phyloP scores from a whole-genome alignment of 2,329 filamentous ascomycete species.

The Fusarium papillatum region DNA sequence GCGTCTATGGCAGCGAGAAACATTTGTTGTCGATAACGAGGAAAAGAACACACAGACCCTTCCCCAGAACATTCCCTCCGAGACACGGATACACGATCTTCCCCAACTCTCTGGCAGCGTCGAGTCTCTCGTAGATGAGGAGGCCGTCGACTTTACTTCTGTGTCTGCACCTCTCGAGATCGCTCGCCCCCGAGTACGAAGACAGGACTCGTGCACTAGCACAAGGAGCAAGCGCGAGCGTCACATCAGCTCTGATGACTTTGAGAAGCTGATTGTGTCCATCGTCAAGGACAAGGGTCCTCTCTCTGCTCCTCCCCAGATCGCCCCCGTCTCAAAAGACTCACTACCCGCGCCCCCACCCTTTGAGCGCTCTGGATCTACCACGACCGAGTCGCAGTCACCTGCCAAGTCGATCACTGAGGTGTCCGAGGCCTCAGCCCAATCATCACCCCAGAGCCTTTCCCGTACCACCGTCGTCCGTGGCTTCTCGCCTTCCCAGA shows the following conservation, averaged over 20 bases:
- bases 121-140: slow-evolving; percentile 80
- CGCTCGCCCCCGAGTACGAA: slow-evolving; percentile 75
- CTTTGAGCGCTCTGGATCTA: slow-evolving; percentile 58
- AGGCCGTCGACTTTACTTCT: slow-evolving; percentile 69
- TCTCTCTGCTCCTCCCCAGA: slow-evolving; percentile 57
- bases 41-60: slow-evolving; percentile 63
- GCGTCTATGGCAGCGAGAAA: slow-evolving; percentile 93
- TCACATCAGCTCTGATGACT: slow-evolving; percentile 92
- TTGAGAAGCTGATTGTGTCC: slow-evolving; percentile 94
- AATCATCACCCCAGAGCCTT: slow-evolving; percentile 44
- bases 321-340: slow-evolving; percentile 55
- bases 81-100: slow-evolving; percentile 63
- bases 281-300: slow-evolving; percentile 89
- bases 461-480: slow-evolving; percentile 72
- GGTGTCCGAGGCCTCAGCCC: slow-evolving; percentile 45
- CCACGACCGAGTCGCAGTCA: slow-evolving; percentile 59
- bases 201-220: slow-evolving; percentile 78
- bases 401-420: slow-evolving; percentile 72
- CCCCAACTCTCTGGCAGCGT: slow-evolving; percentile 84
- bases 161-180: slow-evolving; percentile 70
- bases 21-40: slow-evolving; percentile 78
- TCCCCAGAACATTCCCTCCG: slow-evolving; percentile 63
- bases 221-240: slow-evolving; percentile 84
- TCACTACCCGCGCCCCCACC: slow-evolving; percentile 48
- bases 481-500: slow-evolving; percentile 85